Base-by-base conservation (phyloP, 176 grass and related monocot genomes). In the Puccinellia tenuiflora region DNA sequence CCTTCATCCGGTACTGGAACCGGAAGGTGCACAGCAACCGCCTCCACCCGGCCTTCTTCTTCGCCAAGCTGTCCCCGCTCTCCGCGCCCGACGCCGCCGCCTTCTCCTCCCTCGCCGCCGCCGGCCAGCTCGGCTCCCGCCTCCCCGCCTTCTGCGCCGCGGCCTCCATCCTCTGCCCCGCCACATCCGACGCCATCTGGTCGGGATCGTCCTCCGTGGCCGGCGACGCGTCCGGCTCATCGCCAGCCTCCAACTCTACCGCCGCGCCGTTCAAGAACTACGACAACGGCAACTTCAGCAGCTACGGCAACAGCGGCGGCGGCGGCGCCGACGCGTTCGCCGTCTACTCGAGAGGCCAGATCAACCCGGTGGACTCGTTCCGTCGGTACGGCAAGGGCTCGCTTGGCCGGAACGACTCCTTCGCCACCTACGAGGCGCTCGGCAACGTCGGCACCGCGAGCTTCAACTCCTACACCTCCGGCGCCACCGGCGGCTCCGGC, bases 251-350 rank as follows among this genome's bases (percentile, higher is more conserved):
- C 6, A 72, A 72, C 68, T 72, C 68, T 3, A 72, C 3, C 40
- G 45, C 22, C 14, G 40, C 40, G 40, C 68, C 68, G 13, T 72
- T 72, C 68, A 72, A 28, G 40, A 72, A 72, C 68, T 72, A 72
- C 68, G 68, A 43, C 68, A 72, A 72, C 68, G 68, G 68, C 22
- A 72, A 72, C 24, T 72, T 72, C 68, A 72, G 68, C 68, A 72
- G 68, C 68, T 72, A 72, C 68, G 68, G 68, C 40, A 72, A 72
- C 68, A 72, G 68, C 68, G 68, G 40, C 24, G 68, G 68, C 68
- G 68, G 68, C 22, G 68, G 68, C 13, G 40, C 68, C 6, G 68
- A 72, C 68, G 68, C 68, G 7, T 72, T 72, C 68, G 68, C 68
- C 0, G 68, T 72, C 40, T 72, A 72, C 68, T 72, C 68, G 6